Percentiles rank a stretch among this genome's conserved stretches.
phyloP scores from a whole-genome alignment of 257 asterid species.

The Ballota nigra region DNA sequence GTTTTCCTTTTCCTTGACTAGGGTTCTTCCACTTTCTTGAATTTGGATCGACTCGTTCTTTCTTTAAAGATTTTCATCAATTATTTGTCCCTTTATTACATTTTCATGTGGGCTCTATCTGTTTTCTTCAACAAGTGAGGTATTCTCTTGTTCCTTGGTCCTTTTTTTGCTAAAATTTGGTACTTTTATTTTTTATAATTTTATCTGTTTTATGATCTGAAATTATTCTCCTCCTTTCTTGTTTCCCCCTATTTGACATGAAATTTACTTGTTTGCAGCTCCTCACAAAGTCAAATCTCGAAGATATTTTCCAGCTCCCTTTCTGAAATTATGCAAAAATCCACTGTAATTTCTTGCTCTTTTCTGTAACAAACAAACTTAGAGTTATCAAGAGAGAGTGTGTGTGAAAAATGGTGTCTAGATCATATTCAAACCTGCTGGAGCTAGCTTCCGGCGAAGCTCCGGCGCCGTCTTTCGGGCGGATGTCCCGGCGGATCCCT shows the following conservation, averaged over 20 bases:
- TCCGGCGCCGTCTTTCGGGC: slow-evolving; percentile 59
- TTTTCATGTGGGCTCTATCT: slow-evolving; percentile 34
- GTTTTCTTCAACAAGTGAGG: slow-evolving; percentile 32
- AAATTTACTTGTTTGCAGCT: slow-evolving; percentile 24
- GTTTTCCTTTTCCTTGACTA: slow-evolving; percentile 15
- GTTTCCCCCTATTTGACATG: slow-evolving; percentile 19
- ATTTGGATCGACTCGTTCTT: slow-evolving; percentile 29
- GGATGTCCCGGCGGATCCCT: slow-evolving; percentile 67
- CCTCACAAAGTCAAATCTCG: slow-evolving; percentile 34
- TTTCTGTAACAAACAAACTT: not conserved
- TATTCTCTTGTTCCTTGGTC: too few species aligned
- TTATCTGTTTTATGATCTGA: slow-evolving; percentile 39
- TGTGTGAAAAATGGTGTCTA: slow-evolving; percentile 65
- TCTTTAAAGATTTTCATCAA: slow-evolving; percentile 15
- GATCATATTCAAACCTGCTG: slow-evolving; percentile 79
- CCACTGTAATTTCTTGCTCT: slow-evolving; percentile 21
- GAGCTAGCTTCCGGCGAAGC: slow-evolving; percentile 89
- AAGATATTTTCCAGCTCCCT: slow-evolving; percentile 17
- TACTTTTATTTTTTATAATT: too few species aligned
- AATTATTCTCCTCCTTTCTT: slow-evolving; percentile 29
- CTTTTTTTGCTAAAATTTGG: too few species aligned
- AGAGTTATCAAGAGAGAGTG: not conserved
- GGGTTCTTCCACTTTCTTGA: slow-evolving; percentile 30
- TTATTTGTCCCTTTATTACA: slow-evolving; percentile 32
- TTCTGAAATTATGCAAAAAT: slow-evolving; percentile 18